These are phyloP conservation scores for Kwoniella shandongensis DNA, from an alignment of 768 basidiomycete genomes.

Conservation along the genomic window DNA sequence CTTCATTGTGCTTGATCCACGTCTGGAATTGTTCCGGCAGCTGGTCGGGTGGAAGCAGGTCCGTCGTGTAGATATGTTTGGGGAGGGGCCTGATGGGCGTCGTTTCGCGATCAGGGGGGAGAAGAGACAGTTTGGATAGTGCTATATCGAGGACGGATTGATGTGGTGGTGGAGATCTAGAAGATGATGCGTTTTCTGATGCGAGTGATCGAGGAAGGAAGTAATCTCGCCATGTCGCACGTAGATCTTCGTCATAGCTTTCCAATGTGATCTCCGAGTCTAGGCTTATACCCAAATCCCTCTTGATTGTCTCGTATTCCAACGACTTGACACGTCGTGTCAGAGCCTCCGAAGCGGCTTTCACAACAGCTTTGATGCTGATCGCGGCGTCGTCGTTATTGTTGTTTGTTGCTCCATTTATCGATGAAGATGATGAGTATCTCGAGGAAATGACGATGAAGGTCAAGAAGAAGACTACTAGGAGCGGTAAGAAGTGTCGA, in stretches of 20 bases:
- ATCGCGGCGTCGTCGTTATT: not conserved
- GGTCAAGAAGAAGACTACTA: not conserved
- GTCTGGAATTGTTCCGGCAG: constrained; percentile 32
- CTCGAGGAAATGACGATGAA: not conserved
- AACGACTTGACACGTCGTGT: not conserved
- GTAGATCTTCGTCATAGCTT: not conserved
- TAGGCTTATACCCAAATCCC: constrained; percentile 1
- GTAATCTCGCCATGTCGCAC: not conserved
- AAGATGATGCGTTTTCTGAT: too few relatives aligned
- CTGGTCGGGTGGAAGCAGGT: constrained; percentile 2
- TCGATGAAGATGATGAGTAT: not conserved
- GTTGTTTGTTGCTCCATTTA: not conserved
- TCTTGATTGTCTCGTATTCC: not conserved
- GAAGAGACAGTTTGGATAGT: constrained; percentile 5
- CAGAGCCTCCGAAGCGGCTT: not conserved
- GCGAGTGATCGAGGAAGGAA: too few relatives aligned
- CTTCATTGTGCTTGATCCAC: constrained; percentile 26
- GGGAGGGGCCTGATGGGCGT: constrained; percentile 11
- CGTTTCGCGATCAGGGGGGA: constrained; percentile 11
- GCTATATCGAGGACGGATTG: constrained; percentile 5
- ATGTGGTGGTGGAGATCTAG: not conserved
- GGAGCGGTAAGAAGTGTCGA: not conserved
- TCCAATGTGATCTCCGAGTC: not conserved
- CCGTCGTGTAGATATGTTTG: constrained; percentile 33
- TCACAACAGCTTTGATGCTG: not conserved